Evolutionary conservation across 2,329 filamentous ascomycete species (phyloP).

Genomic region (Sporothrix inflata): DNA sequence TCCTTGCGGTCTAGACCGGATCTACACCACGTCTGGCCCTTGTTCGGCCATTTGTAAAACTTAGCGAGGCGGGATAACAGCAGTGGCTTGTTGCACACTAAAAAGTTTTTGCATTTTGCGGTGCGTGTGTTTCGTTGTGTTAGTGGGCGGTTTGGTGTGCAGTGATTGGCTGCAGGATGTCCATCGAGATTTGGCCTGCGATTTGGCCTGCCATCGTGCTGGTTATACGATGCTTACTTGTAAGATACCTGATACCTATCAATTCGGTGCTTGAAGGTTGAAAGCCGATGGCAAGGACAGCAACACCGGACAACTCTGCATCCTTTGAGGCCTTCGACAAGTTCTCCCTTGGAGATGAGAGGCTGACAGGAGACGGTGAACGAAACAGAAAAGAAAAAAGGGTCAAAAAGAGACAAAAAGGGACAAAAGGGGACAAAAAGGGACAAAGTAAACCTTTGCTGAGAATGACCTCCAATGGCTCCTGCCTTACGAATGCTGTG

Average conservation of each 20-base stretch:
- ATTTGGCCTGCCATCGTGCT: no score
- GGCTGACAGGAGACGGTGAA: neutral
- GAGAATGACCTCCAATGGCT: neutral
- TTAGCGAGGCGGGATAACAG: neutral
- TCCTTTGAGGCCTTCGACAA: neutral
- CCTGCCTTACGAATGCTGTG: neutral
- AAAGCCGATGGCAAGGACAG: no score
- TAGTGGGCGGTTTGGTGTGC: neutral
- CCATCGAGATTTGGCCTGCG: neutral
- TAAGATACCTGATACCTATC: no score
- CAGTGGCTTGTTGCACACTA: neutral
- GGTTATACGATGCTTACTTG: no score
- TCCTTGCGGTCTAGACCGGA: slow-evolving; percentile 22
- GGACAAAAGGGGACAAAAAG: neutral
- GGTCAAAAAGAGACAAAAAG: neutral
- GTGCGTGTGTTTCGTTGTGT: neutral
- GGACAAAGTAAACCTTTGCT: neutral
- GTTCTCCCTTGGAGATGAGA: neutral
- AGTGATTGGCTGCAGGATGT: neutral
- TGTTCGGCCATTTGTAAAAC: neutral
- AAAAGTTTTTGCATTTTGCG: neutral
- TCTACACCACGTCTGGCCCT: slow-evolving; percentile 1
- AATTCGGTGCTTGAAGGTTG: no score
- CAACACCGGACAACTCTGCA: neutral
- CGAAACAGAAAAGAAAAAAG: neutral